Evolutionary conservation across 108 stramenopile genomes (phyloP), one percentile per base, ranked within the genome.

Genomic region (Pseudonitzschia multiseries): DNA sequence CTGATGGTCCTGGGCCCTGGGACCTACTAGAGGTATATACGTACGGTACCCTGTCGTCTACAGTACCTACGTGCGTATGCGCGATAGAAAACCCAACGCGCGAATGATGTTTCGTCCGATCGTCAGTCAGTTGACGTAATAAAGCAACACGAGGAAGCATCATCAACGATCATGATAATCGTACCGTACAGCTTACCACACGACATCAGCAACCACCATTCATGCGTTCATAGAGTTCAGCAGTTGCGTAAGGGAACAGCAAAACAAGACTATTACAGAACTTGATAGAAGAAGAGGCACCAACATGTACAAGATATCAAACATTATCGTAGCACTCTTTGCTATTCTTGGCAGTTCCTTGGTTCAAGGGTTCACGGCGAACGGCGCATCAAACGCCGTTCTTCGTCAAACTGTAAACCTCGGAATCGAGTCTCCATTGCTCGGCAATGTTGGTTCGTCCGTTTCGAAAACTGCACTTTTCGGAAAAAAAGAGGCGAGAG

Each of bases 401-500:
- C 32, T 62, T 62, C 61, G 22, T 31, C 32, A 41, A 62, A 61
- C 5, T 29, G 28, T 33, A 33, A 29, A 61, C 32, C 36, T 36
- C 10, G 61, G 33, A 8, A 21, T 62, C 36, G 18, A 33, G 61
- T n/a, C 61, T 62, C 18, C 33, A 3, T 13, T 40, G 32, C 27
- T 36, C n/a, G 17, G 8, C 12, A n/a, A 40, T 14, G 8, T 28
- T 14, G 31, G 32, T 65, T 36, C 27, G 20, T 71, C 76, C 28
- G 18, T 48, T 14, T 40, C 70, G 21, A 71, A 48, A 15, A 68
- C 28, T 17, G 61, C 64, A 17, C 70, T 93, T 5, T 91, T 83
- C 65, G 93, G 90, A 31, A 93, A 93, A 75, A 93, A 93, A 67
- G 93, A 69, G 54, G 93, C 93, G 26, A 77, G 93, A 18, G 90